These are phyloP conservation scores for Rhexocercosporidium sp. DNA, from an alignment of 2,329 filamentous ascomycete species.

Conservation along the genomic window DNA sequence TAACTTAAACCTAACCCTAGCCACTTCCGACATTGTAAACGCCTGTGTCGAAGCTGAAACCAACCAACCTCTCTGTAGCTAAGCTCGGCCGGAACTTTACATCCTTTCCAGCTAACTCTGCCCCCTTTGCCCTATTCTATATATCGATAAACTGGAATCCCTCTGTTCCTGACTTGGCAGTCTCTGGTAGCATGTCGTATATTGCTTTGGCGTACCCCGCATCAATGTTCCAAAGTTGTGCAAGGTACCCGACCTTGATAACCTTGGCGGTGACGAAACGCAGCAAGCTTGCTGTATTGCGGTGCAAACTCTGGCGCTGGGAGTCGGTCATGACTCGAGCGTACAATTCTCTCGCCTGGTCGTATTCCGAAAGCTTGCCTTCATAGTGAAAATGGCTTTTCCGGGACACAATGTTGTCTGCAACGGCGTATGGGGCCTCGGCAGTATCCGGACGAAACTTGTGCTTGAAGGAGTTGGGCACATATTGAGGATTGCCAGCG, in stretches of 20 bases:
- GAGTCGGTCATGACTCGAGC: background rate
- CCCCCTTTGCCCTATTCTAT: background rate
- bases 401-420: background rate
- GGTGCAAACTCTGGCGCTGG: background rate
- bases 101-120: background rate
- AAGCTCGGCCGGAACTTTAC: background rate
- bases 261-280: background rate
- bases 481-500: background rate
- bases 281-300: background rate
- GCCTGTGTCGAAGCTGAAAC: background rate
- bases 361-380: background rate
- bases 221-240: background rate
- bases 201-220: background rate
- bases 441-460: background rate
- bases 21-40: no score
- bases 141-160: background rate
- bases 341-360: background rate
- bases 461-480: background rate
- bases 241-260: background rate
- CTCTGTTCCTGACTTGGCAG: background rate
- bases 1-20: no score
- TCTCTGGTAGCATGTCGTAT: background rate
- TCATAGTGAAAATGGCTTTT: background rate
- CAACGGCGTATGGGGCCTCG: background rate
- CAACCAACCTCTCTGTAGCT: background rate